Evolutionary conservation across 208 protist species (phyloP), one percentile per base, ranked within the genome.

Genomic region (Crithidia mellificae): DNA sequence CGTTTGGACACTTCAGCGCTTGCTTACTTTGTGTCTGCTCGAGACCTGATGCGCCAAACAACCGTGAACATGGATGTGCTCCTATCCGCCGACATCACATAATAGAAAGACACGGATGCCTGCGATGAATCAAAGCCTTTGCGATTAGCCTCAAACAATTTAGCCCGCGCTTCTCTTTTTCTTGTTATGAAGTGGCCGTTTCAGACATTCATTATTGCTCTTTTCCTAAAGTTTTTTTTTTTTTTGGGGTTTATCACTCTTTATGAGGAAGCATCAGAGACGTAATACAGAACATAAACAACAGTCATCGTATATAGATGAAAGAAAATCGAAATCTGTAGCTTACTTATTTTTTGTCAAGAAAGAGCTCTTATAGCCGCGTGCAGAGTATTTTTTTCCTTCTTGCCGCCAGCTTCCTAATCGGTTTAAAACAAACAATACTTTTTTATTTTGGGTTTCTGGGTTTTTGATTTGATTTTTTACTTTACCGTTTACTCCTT

Each of bases 221-320:
- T n/a, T n/a, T n/a, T n/a, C n/a, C n/a, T n/a, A n/a, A n/a, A n/a
- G n/a, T n/a, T 68, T 53, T 68, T 73, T 54, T 55, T 69, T 68
- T 71, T 68, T 69, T 59, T 78, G 70, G 17, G 17, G 11, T 55
- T 32, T 44, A 58, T 11, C 19, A 27, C 29, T 29, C 32, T 39
- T 58, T 29, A 39, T 7, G 32, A 44, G 29, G 53, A 44, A 58
- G 53, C 53, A 58, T 58, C n/a, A 27, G 34, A 44, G n/a, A 58
- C 34, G 8, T 7, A 19, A 20, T 7, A 55, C 17, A 58, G 32
- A 58, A 44, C 34, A 44, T 14, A 38, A 38, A 55, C 29, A 55
- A 6, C 19, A n/a, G 22, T 59, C 24, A 47, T 32, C 5, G 20
- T 47, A 25, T 12, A 32, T 29, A 32, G 9, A 29, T 56, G 50